Evolutionary conservation across 352 stramenopile species (phyloP), one percentile per base, ranked within the genome.

Genomic region (Ophiocytium majus): DNA sequence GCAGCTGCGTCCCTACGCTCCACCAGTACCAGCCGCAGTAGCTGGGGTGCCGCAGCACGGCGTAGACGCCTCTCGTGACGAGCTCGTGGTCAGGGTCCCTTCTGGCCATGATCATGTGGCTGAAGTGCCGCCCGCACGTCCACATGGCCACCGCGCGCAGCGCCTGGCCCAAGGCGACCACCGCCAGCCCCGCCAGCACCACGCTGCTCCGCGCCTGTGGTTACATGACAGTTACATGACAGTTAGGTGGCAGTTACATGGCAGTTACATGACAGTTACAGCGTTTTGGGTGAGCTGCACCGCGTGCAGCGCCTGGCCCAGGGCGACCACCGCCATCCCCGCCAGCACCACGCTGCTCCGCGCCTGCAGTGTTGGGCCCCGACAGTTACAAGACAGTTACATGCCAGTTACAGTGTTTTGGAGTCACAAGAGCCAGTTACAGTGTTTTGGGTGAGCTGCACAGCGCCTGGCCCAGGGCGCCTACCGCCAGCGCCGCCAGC

Each of bases 11-110:
- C 75, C 93, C 93, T 50, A 97, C 89, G 34, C 92, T 95, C 94
- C 94, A 97, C 85, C 92, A 93, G 86, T 97, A 97, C 94, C 94
- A 97, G 76, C 94, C 94, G 80, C 95, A 92, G 85, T 97, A 97
- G 76, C 92, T 96, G 85, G 94, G 94, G 83, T 97, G 94, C 32
- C 94, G 93, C 82, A 97, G 91, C 66, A 92, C 95, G 31, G 23
- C 90, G 85, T 97, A 97, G 34, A 97, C 90, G 85, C 94, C 94
- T 81, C 94, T 85, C 9, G 94, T 97, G n/a, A 97, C 93, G 32
- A 97, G 88, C 85, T 94, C 82, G 81, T 97, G 94, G 43, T 95
- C 93, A 79, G 94, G 90, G 63, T 93, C 90, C 90, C 96, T 96
- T 83, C 93, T 36, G 5, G n/a, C 76, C 83, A 90, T 90, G 83